Percentiles rank a stretch among this genome's conserved stretches.
These are phyloP conservation scores for Tillandsia fasciculata DNA, from an alignment of 176 grass and related monocot genomes.

Conservation along the genomic window DNA sequence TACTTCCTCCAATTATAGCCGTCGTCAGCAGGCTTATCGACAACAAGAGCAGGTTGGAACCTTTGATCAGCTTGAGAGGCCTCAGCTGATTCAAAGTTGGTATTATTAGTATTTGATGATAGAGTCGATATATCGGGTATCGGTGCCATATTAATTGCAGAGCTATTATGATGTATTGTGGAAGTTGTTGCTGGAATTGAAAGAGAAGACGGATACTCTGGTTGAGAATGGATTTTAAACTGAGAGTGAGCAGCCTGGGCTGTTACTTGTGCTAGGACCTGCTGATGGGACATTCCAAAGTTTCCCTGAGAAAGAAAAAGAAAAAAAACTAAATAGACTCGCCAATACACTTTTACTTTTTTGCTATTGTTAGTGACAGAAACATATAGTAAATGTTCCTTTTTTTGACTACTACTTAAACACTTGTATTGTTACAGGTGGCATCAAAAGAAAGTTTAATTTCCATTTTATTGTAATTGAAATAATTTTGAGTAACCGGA, in stretches of 20 bases:
- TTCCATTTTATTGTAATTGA: too few relatives aligned
- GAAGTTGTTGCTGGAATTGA: slow-evolving; percentile 34
- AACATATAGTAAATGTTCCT: background rate
- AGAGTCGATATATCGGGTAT: slow-evolving; percentile 18
- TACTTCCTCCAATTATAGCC: slow-evolving; percentile 93
- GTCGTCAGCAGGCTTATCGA: slow-evolving; percentile 84
- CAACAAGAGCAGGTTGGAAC: slow-evolving; percentile 42
- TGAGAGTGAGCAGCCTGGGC: slow-evolving; percentile 58
- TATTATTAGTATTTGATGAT: slow-evolving; percentile 32
- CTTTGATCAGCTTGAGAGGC: slow-evolving; percentile 25
- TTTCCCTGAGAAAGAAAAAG: slow-evolving; percentile 38
- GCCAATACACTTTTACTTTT: slow-evolving; percentile 12
- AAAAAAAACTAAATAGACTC: background rate
- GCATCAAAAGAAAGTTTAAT: too few relatives aligned
- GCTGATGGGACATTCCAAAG: slow-evolving; percentile 62
- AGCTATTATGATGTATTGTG: slow-evolving; percentile 27
- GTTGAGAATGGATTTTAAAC: slow-evolving; percentile 47
- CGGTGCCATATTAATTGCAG: slow-evolving; percentile 22
- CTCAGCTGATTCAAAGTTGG: slow-evolving; percentile 35
- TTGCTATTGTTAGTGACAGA: slow-evolving; percentile 19
- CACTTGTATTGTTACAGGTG: too few relatives aligned
- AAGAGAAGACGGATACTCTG: slow-evolving; percentile 48
- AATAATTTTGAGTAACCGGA: too few relatives aligned
- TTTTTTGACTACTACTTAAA: too few relatives aligned
- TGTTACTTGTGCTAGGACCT: slow-evolving; percentile 60